Conservation (phyloP, 257 asterid genomes). For the Plantago major region DNA sequence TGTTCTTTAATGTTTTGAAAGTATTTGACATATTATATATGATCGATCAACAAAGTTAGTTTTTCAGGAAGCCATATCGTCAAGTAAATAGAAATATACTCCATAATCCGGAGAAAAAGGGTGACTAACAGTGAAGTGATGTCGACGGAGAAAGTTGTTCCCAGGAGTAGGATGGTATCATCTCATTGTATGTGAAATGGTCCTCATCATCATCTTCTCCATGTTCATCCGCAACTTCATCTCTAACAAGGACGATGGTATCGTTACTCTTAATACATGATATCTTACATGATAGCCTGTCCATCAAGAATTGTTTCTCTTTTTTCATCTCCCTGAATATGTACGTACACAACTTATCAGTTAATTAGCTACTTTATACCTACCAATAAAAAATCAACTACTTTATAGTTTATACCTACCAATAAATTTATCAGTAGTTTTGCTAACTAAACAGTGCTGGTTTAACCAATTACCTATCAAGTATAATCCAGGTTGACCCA, state of each 20-base stretch:
- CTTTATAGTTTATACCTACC: no score
- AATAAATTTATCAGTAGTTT: no score
- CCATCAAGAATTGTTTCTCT: constrained; percentile 53
- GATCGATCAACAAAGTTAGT: no score
- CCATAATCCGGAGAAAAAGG: background rate
- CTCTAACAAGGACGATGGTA: constrained; percentile 43
- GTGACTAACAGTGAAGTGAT: constrained; percentile 25
- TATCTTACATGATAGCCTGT: constrained; percentile 55
- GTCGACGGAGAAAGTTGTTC: constrained; percentile 31
- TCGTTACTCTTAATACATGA: constrained; percentile 47
- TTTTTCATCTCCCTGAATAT: constrained; percentile 68
- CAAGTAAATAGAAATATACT: background rate
- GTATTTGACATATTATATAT: no score
- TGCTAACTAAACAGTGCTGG: no score
- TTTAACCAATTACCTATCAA: constrained; percentile 41
- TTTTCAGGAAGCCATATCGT: background rate
- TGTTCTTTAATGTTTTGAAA: no score
- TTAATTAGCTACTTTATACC: no score
- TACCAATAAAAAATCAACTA: no score
- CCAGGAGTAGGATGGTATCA: constrained; percentile 61
- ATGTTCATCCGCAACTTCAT: constrained; percentile 22
- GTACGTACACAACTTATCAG: no score
- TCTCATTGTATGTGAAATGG: constrained; percentile 45
- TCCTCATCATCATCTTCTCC: constrained; percentile 12
- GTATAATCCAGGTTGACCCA: constrained; percentile 53